A percentile compares a stretch with the other conserved stretches of the same genome.
phyloP scores from a whole-genome alignment of 2,329 filamentous ascomycete species.

The Hirsutella thompsonii region DNA sequence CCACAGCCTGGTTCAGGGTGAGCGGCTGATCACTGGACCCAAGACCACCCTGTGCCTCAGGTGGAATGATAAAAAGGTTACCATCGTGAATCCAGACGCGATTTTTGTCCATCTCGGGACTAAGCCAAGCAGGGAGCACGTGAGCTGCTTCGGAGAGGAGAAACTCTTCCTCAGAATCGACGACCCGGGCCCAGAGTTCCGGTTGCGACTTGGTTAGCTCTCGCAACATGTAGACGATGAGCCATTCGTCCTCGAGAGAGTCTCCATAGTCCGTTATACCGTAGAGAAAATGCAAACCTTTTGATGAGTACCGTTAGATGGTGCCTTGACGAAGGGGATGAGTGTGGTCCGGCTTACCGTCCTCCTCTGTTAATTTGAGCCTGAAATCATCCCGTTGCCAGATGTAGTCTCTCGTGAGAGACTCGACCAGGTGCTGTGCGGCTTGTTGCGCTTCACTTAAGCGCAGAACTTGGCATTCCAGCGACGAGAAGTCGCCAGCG shows the following conservation, averaged over 20 bases:
- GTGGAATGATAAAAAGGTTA: constrained; percentile 60
- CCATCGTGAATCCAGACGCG: constrained; percentile 81
- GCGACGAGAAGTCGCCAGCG: constrained; percentile 33
- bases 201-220: constrained; percentile 64
- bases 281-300: constrained; percentile 44
- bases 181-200: constrained; percentile 69
- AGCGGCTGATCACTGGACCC: constrained; percentile 29
- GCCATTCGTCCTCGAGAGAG: constrained; percentile 94
- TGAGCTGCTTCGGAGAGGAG: constrained; percentile 88
- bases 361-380: constrained; percentile 48
- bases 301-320: neutral
- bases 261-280: constrained; percentile 83
- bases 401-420: constrained; percentile 71
- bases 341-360: constrained; percentile 30
- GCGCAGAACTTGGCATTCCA: constrained; percentile 44
- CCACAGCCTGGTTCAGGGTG: constrained; percentile 50
- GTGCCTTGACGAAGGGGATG: neutral
- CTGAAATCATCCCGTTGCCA: constrained; percentile 83
- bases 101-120: constrained; percentile 77
- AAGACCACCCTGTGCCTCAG: constrained; percentile 18
- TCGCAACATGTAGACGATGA: constrained; percentile 79
- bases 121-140: constrained; percentile 78
- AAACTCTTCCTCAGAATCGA: constrained; percentile 89
- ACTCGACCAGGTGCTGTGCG: constrained; percentile 47
- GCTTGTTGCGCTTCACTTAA: constrained; percentile 63